Conservation (phyloP, 2,329 filamentous ascomycete genomes). For the Cytospora leucostoma region DNA sequence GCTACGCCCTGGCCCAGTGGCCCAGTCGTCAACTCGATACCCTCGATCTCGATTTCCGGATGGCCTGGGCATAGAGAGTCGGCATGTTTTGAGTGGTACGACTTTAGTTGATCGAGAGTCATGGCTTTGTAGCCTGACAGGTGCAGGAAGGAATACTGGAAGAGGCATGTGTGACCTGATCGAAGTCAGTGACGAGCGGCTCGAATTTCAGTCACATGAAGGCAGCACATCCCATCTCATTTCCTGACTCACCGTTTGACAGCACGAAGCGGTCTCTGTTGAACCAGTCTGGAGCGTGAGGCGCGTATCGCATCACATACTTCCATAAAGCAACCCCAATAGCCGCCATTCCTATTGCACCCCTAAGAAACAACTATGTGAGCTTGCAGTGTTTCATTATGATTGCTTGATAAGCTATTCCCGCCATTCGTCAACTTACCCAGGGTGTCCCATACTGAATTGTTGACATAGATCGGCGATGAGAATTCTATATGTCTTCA, state of each 20-base stretch:
- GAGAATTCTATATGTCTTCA: conserved; percentile 62
- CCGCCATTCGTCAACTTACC: conserved; percentile 43
- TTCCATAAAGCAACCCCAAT: conserved; percentile 52
- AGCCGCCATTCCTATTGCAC: conserved; percentile 41
- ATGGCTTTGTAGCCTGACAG: conserved; percentile 51
- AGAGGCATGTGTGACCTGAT: conserved; percentile 49
- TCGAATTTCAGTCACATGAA: background rate
- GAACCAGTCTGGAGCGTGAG: conserved; percentile 54
- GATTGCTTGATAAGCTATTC: conserved; percentile 33
- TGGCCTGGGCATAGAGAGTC: conserved; percentile 53
- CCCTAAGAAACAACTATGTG: conserved; percentile 15
- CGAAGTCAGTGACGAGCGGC: background rate
- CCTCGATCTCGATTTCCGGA: conserved; percentile 57
- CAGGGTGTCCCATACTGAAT: conserved; percentile 69
- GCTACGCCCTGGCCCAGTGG: conserved; percentile 58
- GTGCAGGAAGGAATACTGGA: conserved; percentile 53
- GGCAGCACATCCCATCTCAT: background rate
- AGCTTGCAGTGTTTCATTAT: conserved; percentile 34
- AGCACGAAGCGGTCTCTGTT: conserved; percentile 62
- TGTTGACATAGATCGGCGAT: conserved; percentile 71
- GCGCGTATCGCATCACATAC: conserved; percentile 60
- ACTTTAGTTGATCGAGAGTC: conserved; percentile 55
- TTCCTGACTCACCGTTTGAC: conserved; percentile 48
- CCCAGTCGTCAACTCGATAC: conserved; percentile 59
- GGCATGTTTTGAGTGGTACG: conserved; percentile 46